Evolutionary conservation across 2,329 filamentous ascomycete species (phyloP).

Genomic region (Penicillium sumatraense): DNA sequence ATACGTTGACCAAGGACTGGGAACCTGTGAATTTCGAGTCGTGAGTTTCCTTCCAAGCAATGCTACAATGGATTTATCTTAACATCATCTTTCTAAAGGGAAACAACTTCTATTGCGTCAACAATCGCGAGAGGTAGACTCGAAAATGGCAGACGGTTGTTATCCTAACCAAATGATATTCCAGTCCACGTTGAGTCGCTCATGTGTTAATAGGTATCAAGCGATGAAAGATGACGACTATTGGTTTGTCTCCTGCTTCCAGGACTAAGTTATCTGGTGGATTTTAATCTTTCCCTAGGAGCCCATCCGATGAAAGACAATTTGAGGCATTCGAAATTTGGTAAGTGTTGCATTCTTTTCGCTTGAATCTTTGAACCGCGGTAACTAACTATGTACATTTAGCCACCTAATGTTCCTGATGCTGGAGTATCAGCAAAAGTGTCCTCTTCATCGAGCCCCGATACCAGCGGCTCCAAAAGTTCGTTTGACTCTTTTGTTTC

Average conservation of each 20-base stretch:
- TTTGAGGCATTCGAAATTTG: slow-evolving; percentile 6
- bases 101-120: slow-evolving; percentile 5
- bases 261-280: neutral
- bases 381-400: neutral
- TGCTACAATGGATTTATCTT: neutral
- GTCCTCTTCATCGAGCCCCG: slow-evolving; percentile 1
- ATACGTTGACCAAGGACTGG: neutral
- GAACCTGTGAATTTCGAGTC: neutral
- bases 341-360: neutral
- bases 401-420: slow-evolving; percentile 7
- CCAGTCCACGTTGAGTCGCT: neutral
- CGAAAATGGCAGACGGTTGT: slow-evolving; percentile 1
- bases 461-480: neutral
- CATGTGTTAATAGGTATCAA: neutral
- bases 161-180: neutral
- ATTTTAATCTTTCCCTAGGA: neutral
- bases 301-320: slow-evolving; percentile 7
- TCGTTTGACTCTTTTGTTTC: neutral
- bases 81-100: too few species aligned
- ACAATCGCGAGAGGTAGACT: neutral
- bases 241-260: neutral
- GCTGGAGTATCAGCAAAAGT: neutral
- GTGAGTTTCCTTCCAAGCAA: neutral
- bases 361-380: neutral
- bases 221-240: neutral